Percentiles rank a stretch among this genome's conserved stretches.
Conservation (phyloP, 495 filamentous ascomycete species). For the Aspergillus nidulans region DNA sequence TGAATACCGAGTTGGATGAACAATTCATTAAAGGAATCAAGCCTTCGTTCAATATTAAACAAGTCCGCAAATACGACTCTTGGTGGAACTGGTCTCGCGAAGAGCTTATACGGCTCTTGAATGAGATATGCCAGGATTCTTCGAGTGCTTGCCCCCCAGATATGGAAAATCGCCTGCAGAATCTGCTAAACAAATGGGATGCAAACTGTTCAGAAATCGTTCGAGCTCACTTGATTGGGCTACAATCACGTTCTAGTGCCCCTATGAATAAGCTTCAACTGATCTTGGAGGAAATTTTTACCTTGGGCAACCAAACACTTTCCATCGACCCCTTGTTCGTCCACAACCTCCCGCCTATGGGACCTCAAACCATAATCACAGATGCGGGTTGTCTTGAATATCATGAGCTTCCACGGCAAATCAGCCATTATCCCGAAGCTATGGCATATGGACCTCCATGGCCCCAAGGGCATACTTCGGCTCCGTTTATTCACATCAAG, state of each 20-base stretch:
- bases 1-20: slow-evolving; percentile 89
- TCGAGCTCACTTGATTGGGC: not conserved
- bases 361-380: slow-evolving; percentile 15
- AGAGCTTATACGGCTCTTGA: slow-evolving; percentile 93
- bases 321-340: slow-evolving; percentile 13
- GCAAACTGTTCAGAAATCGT: slow-evolving; percentile 18
- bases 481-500: slow-evolving; percentile 94
- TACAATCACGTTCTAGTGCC: not conserved
- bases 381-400: slow-evolving; percentile 14
- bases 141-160: not conserved
- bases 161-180: slow-evolving; percentile 7
- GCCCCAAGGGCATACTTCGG: slow-evolving; percentile 46
- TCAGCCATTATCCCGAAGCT: slow-evolving; percentile 8
- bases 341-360: slow-evolving; percentile 9
- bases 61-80: slow-evolving; percentile 92
- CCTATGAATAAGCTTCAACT: not conserved
- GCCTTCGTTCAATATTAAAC: slow-evolving; percentile 81
- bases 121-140: slow-evolving; percentile 82
- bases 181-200: slow-evolving; percentile 22
- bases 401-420: slow-evolving; percentile 57
- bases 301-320: slow-evolving; percentile 1
- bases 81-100: slow-evolving; percentile 99
- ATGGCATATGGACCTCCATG: slow-evolving; percentile 1
- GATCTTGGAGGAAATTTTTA: slow-evolving; percentile 9
- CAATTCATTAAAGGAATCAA: slow-evolving; percentile 90